Evolutionary conservation across 2,329 filamentous ascomycete genomes (phyloP).

Genomic region (Paecilomyces fulvus): DNA sequence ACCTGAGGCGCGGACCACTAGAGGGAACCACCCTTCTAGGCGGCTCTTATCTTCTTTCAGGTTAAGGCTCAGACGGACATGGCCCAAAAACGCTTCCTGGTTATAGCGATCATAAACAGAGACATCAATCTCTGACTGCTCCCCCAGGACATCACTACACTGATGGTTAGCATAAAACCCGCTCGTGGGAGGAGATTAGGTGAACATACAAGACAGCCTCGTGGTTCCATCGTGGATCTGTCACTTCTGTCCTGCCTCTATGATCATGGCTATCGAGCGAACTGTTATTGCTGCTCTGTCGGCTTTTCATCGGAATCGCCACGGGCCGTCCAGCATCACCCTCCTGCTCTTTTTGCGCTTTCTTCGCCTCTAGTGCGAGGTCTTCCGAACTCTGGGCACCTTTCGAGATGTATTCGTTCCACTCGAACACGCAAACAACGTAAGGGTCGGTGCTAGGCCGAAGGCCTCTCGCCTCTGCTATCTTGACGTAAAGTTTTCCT

Average conservation of each 20-base stretch:
- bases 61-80: constrained; percentile 71
- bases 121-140: constrained; percentile 81
- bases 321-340: constrained; percentile 79
- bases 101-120: constrained; percentile 84
- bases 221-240: constrained; percentile 90
- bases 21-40: constrained; percentile 74
- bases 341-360: constrained; percentile 52
- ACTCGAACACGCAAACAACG: constrained; percentile 92
- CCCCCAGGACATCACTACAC: constrained; percentile 79
- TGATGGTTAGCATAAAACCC: constrained; percentile 16
- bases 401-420: constrained; percentile 90
- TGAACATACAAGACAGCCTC: constrained; percentile 81
- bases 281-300: constrained; percentile 94
- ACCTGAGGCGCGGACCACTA: constrained; percentile 72
- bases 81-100: constrained; percentile 84
- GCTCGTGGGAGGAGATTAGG: not conserved
- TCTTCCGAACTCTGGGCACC: constrained; percentile 60
- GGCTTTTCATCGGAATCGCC: constrained; percentile 93
- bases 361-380: constrained; percentile 53
- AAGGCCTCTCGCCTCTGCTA: constrained; percentile 74
- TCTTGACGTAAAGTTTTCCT: constrained; percentile 83
- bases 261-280: constrained; percentile 56
- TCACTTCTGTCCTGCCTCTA: constrained; percentile 55
- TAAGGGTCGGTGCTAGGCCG: constrained; percentile 82
- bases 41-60: constrained; percentile 60